A percentile compares a stretch with the other conserved stretches of the same genome.
Conservation (phyloP, 192 early-diverging fungal genomes). For the Entomortierella chlamydospora region DNA sequence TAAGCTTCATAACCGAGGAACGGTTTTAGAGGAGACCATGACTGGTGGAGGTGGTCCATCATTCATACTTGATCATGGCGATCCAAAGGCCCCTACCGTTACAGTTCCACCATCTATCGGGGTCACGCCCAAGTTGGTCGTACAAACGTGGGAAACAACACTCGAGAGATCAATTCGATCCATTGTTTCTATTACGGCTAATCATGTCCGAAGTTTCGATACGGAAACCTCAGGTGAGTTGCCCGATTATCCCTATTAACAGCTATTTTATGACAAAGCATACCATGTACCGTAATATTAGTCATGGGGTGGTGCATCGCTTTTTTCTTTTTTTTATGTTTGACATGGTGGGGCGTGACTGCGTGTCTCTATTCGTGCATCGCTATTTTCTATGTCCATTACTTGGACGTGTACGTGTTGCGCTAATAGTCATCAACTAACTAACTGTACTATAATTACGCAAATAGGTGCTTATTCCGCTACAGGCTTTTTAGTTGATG, state of each 20-base stretch:
- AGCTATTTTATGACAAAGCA: too few relatives aligned
- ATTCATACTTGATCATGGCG: background rate
- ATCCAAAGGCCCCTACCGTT: background rate
- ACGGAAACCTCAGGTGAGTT: conserved; percentile 79
- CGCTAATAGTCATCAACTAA: too few relatives aligned
- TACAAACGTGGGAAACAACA: conserved; percentile 74
- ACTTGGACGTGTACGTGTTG: background rate
- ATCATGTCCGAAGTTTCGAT: conserved; percentile 82
- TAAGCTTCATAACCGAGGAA: conserved; percentile 18
- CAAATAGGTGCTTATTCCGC: conserved; percentile 71
- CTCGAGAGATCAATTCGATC: conserved; percentile 78
- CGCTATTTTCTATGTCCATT: background rate
- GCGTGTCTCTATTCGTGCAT: too few relatives aligned
- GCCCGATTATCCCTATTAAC: too few relatives aligned
- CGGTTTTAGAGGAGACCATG: background rate
- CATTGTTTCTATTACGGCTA: conserved; percentile 83
- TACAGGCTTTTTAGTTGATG: conserved; percentile 85
- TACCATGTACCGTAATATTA: background rate
- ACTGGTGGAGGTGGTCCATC: conserved; percentile 19
- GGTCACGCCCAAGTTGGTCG: conserved; percentile 21
- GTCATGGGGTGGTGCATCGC: background rate
- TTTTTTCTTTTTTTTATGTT: too few relatives aligned
- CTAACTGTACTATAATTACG: too few relatives aligned
- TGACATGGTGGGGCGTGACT: too few relatives aligned
- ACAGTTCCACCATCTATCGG: background rate